phyloP scores from a whole-genome alignment of 305 asterid species.

The Fraxinus nigra region DNA sequence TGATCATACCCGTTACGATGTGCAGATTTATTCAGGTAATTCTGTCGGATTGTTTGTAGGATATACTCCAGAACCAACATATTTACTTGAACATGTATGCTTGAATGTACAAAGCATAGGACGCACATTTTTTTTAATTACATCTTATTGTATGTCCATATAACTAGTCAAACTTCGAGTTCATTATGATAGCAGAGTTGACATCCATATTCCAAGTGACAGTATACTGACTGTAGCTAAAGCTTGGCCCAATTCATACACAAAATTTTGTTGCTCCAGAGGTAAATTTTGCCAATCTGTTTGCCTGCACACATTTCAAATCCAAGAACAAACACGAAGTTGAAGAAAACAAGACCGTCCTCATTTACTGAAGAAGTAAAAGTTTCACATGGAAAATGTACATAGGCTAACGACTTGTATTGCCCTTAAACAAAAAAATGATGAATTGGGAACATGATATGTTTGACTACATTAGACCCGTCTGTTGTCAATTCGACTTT shows the following conservation, averaged over 20 bases:
- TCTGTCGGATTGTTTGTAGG: no score
- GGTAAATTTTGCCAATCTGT: conserved; percentile 48
- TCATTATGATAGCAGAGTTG: conserved; percentile 30
- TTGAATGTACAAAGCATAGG: not conserved
- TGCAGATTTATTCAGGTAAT: no score
- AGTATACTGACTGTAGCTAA: conserved; percentile 40
- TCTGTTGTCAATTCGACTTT: not conserved
- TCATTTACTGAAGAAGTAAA: not conserved
- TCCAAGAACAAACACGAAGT: not conserved
- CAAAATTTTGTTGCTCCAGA: conserved; percentile 32
- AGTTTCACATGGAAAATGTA: conserved; percentile 1
- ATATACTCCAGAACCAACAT: no score
- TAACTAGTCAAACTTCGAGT: not conserved
- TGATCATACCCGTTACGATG: no score
- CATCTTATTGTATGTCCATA: not conserved
- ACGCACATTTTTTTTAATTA: not conserved
- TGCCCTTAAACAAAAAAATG: not conserved
- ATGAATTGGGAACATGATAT: not conserved
- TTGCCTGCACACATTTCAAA: conserved; percentile 26
- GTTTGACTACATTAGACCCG: not conserved
- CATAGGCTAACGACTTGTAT: not conserved
- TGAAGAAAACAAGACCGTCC: not conserved
- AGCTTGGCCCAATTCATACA: conserved; percentile 49
- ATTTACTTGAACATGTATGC: not conserved
- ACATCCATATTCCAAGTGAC: conserved; percentile 49